Percentiles rank a stretch among this genome's conserved stretches.
phyloP scores from a whole-genome alignment of 495 filamentous ascomycete genomes.

The Pseudotulostoma volvatum region DNA sequence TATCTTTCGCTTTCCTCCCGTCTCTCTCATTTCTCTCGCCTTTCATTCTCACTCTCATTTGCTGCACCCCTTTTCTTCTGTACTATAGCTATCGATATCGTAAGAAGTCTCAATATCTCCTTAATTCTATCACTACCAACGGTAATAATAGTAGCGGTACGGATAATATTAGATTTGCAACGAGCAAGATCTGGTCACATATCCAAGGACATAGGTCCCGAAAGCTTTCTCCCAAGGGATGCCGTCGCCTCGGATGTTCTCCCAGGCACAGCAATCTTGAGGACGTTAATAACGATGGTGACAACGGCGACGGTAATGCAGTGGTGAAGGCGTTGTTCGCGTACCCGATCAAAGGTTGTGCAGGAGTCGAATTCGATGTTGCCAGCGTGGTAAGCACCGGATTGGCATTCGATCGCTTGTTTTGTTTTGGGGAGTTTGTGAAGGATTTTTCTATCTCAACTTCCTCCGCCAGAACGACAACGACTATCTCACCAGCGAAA shows the following conservation, averaged over 20 bases:
- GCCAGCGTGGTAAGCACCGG: slow-evolving; percentile 54
- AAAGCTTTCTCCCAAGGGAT: slow-evolving; percentile 21
- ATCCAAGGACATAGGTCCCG: too few relatives aligned
- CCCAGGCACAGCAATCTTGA: slow-evolving; percentile 16
- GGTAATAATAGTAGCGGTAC: too few relatives aligned
- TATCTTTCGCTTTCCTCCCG: too few relatives aligned
- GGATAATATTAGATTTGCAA: slow-evolving; percentile 2
- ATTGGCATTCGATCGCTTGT: slow-evolving; percentile 70
- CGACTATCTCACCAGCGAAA: slow-evolving; percentile 18
- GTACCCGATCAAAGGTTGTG: slow-evolving; percentile 80
- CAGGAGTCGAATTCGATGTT: slow-evolving; percentile 54
- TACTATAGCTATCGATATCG: too few relatives aligned
- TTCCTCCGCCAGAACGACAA: too few relatives aligned
- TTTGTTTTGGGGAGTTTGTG: slow-evolving; percentile 63
- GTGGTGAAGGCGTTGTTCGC: slow-evolving; percentile 67
- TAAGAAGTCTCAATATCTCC: too few relatives aligned
- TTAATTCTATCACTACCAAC: too few relatives aligned
- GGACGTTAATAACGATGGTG: slow-evolving; percentile 16
- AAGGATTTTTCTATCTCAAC: too few relatives aligned
- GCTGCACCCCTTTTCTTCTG: too few relatives aligned
- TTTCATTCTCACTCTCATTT: too few relatives aligned
- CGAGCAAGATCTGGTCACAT: too few relatives aligned
- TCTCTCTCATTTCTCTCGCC: too few relatives aligned
- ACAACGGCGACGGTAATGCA: slow-evolving; percentile 22
- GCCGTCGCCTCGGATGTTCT: slow-evolving; percentile 20